Percentiles rank a stretch among this genome's conserved stretches.
These are phyloP conservation scores for Hymenoscyphus fraxineus DNA, from an alignment of 2,329 filamentous ascomycete genomes.

Conservation along the genomic window DNA sequence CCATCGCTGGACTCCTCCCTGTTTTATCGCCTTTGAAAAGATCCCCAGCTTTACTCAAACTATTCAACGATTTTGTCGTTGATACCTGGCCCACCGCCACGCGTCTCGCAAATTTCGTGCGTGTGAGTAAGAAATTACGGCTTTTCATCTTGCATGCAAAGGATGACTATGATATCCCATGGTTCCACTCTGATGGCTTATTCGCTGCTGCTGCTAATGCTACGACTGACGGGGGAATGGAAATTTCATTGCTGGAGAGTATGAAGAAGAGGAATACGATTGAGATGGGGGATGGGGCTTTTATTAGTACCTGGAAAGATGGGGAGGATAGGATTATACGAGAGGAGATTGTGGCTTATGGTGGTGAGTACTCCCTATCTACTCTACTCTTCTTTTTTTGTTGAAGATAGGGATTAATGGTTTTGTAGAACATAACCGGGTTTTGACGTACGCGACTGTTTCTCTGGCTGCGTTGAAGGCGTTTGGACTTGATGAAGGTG, in stretches of 20 bases:
- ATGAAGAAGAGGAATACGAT: conserved; percentile 33
- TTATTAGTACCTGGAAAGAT: conserved; percentile 34
- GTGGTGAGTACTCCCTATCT: conserved; percentile 25
- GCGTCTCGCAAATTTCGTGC: conserved; percentile 58
- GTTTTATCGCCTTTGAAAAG: conserved; percentile 69
- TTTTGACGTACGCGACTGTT: conserved; percentile 63
- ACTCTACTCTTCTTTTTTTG: neutral
- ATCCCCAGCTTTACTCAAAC: conserved; percentile 61
- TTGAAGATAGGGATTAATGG: conserved; percentile 16
- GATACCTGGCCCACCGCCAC: conserved; percentile 76
- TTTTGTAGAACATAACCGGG: conserved; percentile 61
- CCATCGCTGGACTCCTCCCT: conserved; percentile 72
- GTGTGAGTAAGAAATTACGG: conserved; percentile 51
- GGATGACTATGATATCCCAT: conserved; percentile 81
- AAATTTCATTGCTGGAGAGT: conserved; percentile 24
- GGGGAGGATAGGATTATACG: conserved; percentile 32
- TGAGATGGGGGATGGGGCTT: conserved; percentile 34
- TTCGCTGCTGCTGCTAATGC: conserved; percentile 58
- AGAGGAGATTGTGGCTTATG: conserved; percentile 33
- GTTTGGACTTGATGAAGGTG: conserved; percentile 47
- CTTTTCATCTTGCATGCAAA: conserved; percentile 75
- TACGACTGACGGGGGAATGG: conserved; percentile 38
- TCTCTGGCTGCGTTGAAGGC: conserved; percentile 61
- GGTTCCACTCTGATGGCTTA: conserved; percentile 61
- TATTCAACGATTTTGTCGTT: conserved; percentile 60